These are phyloP conservation scores for Blepharisma japonicum DNA, from an alignment of 73 alveolate genomes.

Conservation along the genomic window DNA sequence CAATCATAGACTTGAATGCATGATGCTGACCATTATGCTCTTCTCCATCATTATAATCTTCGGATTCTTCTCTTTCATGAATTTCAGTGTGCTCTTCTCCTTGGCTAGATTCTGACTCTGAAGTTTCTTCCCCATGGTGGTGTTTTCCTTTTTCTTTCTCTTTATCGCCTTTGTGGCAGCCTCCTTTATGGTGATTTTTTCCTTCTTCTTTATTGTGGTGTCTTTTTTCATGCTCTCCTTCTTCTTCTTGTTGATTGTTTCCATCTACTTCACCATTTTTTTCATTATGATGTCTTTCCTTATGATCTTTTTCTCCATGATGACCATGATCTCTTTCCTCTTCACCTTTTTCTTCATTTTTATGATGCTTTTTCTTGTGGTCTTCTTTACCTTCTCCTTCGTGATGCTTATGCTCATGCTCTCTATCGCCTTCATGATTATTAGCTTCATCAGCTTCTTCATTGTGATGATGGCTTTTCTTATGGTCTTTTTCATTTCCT, in stretches of 20 bases:
- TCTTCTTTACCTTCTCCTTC: not conserved
- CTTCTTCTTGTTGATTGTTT: not conserved
- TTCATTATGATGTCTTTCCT: not conserved
- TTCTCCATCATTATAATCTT: slow-evolving; percentile 1
- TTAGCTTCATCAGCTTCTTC: not conserved
- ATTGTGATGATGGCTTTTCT: not conserved
- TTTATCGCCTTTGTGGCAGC: not conserved
- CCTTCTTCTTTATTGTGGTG: not conserved
- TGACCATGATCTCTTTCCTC: not conserved
- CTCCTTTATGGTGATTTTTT: not conserved
- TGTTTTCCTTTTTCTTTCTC: not conserved
- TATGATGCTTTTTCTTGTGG: not conserved
- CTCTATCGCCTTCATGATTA: not conserved
- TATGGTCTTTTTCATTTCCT: not conserved
- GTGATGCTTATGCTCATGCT: not conserved
- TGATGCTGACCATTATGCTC: not conserved
- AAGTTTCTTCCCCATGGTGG: not conserved
- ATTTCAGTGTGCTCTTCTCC: not conserved
- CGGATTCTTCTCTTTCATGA: not conserved
- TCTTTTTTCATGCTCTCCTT: not conserved
- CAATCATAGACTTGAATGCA: too few relatives aligned
- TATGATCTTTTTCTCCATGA: not conserved
- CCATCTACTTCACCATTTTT: not conserved
- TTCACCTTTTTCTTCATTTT: not conserved
- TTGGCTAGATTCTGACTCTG: not conserved